phyloP scores from a whole-genome alignment of 768 basidiomycete species.

The Boletus barrowsii region DNA sequence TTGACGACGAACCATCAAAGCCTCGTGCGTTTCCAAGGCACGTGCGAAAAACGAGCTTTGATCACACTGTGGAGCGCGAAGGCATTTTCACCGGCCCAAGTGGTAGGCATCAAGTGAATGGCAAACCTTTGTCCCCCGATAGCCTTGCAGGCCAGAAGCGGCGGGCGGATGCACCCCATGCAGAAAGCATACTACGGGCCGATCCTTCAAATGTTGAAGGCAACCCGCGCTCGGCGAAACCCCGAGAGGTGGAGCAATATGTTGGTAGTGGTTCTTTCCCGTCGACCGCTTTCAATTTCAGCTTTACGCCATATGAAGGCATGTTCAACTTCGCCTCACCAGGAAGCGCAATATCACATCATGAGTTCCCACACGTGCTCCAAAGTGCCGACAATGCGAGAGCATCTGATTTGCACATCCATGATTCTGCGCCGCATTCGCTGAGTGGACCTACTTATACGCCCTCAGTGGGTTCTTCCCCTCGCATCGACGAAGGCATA shows the following conservation, averaged over 20 bases:
- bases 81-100: constrained; percentile 54
- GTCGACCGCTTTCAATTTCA: constrained; percentile 68
- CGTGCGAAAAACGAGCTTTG: constrained; percentile 92
- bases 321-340: constrained; percentile 51
- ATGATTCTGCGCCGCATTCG: constrained; percentile 31
- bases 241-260: constrained; percentile 40
- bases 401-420: constrained; percentile 30
- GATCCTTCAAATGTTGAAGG: constrained; percentile 63
- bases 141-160: constrained; percentile 71
- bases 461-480: constrained; percentile 32
- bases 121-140: constrained; percentile 65
- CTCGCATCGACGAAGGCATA: constrained; percentile 44
- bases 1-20: constrained; percentile 34
- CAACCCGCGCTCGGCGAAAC: constrained; percentile 25
- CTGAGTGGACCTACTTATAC: constrained; percentile 34
- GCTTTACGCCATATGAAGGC: constrained; percentile 62
- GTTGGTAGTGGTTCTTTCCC: constrained; percentile 55
- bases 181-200: constrained; percentile 74
- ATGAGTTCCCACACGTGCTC: constrained; percentile 35
- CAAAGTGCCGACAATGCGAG: constrained; percentile 27
- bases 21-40: constrained; percentile 72
- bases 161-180: constrained; percentile 76
- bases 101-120: constrained; percentile 79
- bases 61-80: constrained; percentile 80
- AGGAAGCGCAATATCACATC: constrained; percentile 34